Base-by-base conservation (phyloP, 148 eudicot genomes). In the Rhododendron ovatum region DNA sequence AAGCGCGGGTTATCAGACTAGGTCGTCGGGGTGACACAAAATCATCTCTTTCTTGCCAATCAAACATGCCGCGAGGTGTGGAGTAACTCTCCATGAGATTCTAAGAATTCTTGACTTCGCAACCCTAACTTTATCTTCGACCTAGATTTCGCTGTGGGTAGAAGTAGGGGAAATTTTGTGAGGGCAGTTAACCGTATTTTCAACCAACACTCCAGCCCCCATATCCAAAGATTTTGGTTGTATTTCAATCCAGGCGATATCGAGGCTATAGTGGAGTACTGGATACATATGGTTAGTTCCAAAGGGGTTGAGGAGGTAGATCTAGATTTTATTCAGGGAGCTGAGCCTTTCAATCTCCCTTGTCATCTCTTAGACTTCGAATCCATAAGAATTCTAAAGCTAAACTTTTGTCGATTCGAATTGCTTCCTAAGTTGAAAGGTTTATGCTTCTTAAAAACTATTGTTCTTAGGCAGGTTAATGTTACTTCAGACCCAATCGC, bases 261-360 rank as follows among this genome's bases (percentile, higher is more conserved):
- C 5, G 50, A 59, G 33, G 2, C 10, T 37, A 26, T 59, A 12
- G 74, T 82, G 30, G 73, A 82, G 30, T 61, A 4, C 61, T 57
- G 84, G 84, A 10, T 59, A 3, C 26, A 35, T 22, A 22, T 6
- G 50, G 35, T 24, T 1, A 82, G 1, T 15, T 0, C 14, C 37
- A 59, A 39, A 82, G 73, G 50, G 15, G 73, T 82, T 37, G 35
- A 82, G 57, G 84, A 82, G 84, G 15, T 82, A 35, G 73, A 82
- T 82, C 22, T 57, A 7, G 30, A 30, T 30, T 30, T 30, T 30
- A 30, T 30, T 30, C 30, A 30, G 30, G 30, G 30, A 30, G 30
- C 0, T 30, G 30, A 30, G 30, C 30, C 30, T 30, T 30, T 30
- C 30, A 59, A 35, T 11, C 84, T 82, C 13, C 6, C 71, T 82